Percentiles rank a stretch among this genome's conserved stretches.
Conservation (phyloP, 306 rosid genomes). For the Corylus heterophylla region DNA sequence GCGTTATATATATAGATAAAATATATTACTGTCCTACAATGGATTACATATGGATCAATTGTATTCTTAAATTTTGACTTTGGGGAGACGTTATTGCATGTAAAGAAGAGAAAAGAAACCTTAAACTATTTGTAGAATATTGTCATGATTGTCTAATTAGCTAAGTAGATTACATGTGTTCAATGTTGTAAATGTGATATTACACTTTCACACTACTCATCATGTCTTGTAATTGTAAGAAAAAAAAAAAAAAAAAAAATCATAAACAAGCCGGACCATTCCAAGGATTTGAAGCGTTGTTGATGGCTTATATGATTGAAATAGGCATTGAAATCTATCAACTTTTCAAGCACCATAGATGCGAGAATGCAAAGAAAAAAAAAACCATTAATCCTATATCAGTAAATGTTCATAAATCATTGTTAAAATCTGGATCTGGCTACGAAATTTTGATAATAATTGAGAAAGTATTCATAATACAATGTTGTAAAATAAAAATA, state of each 20-base stretch:
- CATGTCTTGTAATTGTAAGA: not conserved
- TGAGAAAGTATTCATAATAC: too few species aligned
- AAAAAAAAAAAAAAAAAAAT: not conserved
- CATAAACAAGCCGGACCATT: too few species aligned
- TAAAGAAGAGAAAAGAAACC: slow-evolving; percentile 11
- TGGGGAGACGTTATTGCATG: not conserved
- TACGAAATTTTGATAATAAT: too few species aligned
- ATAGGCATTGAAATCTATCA: too few species aligned
- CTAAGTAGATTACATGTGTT: not conserved
- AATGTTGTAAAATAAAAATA: too few species aligned
- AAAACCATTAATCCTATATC: too few species aligned
- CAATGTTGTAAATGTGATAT: not conserved
- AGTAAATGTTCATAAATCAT: too few species aligned
- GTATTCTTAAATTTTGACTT: not conserved
- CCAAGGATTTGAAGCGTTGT: too few species aligned
- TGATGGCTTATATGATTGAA: too few species aligned
- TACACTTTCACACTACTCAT: not conserved
- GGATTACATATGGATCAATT: not conserved
- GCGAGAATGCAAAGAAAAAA: too few species aligned
- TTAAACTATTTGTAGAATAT: slow-evolving; percentile 19
- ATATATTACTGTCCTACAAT: not conserved
- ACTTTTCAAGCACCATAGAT: too few species aligned
- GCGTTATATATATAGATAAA: not conserved
- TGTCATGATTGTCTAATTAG: not conserved
- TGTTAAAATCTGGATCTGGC: too few species aligned